A percentile compares a stretch with the other conserved stretches of the same genome.
phyloP scores from a whole-genome alignment of 306 rosid species.

The Sicyos baderoa region DNA sequence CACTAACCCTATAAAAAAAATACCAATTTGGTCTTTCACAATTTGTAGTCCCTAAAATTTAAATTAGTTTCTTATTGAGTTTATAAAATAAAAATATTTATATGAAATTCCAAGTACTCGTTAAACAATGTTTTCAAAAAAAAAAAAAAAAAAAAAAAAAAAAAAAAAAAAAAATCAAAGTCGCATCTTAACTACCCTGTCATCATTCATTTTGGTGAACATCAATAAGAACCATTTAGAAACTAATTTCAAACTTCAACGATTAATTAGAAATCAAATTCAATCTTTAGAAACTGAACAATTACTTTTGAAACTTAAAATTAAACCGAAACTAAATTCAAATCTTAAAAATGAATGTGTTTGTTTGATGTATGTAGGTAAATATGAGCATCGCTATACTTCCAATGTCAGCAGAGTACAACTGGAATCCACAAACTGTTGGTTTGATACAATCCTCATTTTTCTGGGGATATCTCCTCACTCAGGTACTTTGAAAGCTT shows the following conservation, averaged over 20 bases:
- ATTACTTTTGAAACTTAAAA: no score
- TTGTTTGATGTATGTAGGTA: constrained; percentile 43
- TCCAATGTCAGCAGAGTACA: constrained; percentile 92
- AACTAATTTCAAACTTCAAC: not conserved
- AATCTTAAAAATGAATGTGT: not conserved
- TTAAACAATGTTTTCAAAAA: no score
- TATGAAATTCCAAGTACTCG: not conserved
- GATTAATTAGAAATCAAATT: no score
- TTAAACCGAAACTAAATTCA: not conserved
- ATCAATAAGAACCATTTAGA: no score
- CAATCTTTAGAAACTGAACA: no score
- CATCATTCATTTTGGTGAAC: no score
- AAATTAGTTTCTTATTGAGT: no score
- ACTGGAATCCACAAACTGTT: constrained; percentile 85
- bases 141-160: no score
- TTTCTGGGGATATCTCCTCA: constrained; percentile 98
- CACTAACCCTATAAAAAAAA: no score
- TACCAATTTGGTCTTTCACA: no score
- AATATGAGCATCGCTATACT: constrained; percentile 99
- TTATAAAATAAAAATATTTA: no score
- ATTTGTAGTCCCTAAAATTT: no score
- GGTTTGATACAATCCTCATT: constrained; percentile 96
- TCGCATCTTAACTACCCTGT: not conserved
- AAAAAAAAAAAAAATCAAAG: not conserved
- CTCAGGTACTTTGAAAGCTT: constrained; percentile 47